Base-by-base conservation (phyloP, 768 basidiomycete species). In the Tulasnella sp. region DNA sequence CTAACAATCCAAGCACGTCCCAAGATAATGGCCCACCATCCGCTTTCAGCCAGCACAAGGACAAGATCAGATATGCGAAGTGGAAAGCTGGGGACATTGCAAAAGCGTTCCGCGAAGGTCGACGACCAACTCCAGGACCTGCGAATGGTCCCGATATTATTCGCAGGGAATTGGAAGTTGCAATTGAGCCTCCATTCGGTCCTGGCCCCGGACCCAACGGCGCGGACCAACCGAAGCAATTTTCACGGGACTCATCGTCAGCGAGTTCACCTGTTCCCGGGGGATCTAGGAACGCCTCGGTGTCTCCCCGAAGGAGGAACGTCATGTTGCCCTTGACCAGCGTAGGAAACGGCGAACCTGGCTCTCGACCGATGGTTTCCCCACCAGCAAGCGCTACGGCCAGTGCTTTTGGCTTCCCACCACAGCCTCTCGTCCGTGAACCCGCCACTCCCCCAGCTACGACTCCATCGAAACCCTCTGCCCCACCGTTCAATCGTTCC, bases 1-100 rank as follows among this genome's bases (percentile, higher is more conserved):
- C 75, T 29, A 35, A 35, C 20, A 29, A 5, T 16, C 37, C 76
- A 5, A 42, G 61, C 32, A 46, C 76, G 26, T 70, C 67, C 37
- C n/a, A 44, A 2, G 32, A 61, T 46, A 77, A 35, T 20, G 37
- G 39, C 20, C 6, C 23, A 1, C 55, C 70, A 20, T 57, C 74
- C 20, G 48, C 69, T 4, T 73, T 78, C 40, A 15, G 13, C 15
- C 80, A 97, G 94, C 89, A 90, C 80, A 91, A 91, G 81, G 93
- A 93, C 80, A 99, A 98, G 84, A 89, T 97, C 46, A 91, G 90
- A 77, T 99, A 99, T 84, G 90, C 96, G 5, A 95, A 98, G 83
- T 99, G 98, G 96, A 98, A 98, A 83, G 97, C 97, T 48, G 92
- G 93, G 16, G 95, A 98, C 80, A 96, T 99, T 26, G 90, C 94